These are phyloP conservation scores for Stagonosporopsis tanaceti DNA, from an alignment of 2,329 filamentous ascomycete species.

Conservation along the genomic window DNA sequence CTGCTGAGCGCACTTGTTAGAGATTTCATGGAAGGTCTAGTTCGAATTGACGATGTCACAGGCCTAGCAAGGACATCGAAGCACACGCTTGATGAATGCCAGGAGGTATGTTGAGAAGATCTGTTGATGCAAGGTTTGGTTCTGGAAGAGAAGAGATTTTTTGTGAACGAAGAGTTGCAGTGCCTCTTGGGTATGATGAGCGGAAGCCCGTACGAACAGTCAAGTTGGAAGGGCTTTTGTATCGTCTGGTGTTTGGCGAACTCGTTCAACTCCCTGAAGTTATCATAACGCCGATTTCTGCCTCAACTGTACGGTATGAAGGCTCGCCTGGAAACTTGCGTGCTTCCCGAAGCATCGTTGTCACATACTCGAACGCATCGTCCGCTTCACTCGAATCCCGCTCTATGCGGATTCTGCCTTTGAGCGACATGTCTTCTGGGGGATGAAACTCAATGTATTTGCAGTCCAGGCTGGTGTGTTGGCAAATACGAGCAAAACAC, in stretches of 20 bases:
- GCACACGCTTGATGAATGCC: neutral
- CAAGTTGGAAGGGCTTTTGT: too few species aligned
- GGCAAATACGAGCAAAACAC: slow-evolving; percentile 18
- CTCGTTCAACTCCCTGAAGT: neutral
- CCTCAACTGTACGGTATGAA: slow-evolving; percentile 19
- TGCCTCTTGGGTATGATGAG: neutral
- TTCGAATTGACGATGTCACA: neutral
- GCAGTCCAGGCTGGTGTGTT: slow-evolving; percentile 12
- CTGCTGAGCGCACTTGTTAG: neutral
- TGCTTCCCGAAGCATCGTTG: slow-evolving; percentile 16
- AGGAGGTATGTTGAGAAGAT: too few species aligned
- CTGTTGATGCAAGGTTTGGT: neutral
- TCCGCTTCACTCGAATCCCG: neutral
- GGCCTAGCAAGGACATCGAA: neutral
- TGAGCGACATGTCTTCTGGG: slow-evolving; percentile 25
- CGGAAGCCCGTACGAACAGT: neutral
- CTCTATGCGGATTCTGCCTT: slow-evolving; percentile 16
- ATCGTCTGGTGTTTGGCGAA: too few species aligned
- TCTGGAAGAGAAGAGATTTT: neutral
- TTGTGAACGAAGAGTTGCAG: neutral
- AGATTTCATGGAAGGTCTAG: neutral
- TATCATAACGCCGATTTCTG: slow-evolving; percentile 12
- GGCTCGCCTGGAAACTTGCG: slow-evolving; percentile 16
- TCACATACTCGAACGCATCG: slow-evolving; percentile 7
- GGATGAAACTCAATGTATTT: slow-evolving; percentile 23